Conservation (phyloP, 805 yeast genomes). For the Yamadazyma phyllophila region DNA sequence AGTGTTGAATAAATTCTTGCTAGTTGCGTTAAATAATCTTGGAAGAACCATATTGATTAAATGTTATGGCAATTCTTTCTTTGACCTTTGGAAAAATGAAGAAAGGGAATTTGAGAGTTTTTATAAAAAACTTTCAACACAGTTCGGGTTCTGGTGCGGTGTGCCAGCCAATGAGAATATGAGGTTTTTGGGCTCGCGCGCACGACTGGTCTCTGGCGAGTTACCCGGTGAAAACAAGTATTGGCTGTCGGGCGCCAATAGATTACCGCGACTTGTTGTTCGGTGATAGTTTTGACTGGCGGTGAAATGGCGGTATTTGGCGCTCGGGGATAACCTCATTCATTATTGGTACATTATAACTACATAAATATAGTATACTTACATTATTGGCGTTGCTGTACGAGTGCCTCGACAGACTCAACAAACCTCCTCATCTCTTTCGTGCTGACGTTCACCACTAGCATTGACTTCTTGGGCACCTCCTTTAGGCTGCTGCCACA, state of each 20-base stretch:
- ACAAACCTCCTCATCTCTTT: constrained; percentile 10
- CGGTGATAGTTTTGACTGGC: not conserved
- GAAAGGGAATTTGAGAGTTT: constrained; percentile 10
- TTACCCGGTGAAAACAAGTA: constrained; percentile 10
- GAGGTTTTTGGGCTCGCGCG: not conserved
- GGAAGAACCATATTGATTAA: constrained; percentile 50
- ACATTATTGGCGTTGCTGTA: too few relatives aligned
- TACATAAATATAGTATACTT: not conserved
- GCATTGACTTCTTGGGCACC: constrained; percentile 4
- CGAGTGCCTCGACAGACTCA: not conserved
- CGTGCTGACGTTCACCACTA: constrained; percentile 9
- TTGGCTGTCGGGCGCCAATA: not conserved
- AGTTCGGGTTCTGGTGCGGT: constrained; percentile 12
- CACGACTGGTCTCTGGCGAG: constrained; percentile 8
- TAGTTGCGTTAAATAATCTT: constrained; percentile 53
- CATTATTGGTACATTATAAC: not conserved
- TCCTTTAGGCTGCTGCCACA: constrained; percentile 16
- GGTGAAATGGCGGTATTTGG: too few relatives aligned
- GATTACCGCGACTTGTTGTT: not conserved
- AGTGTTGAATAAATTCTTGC: constrained; percentile 81
- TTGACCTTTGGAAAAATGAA: constrained; percentile 8
- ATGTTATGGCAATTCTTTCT: constrained; percentile 6
- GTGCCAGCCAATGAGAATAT: constrained; percentile 14
- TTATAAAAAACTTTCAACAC: constrained; percentile 12
- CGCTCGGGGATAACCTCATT: not conserved